These are phyloP conservation scores for Rubia occidens DNA, from an alignment of 305 asterid species.

Conservation along the genomic window DNA sequence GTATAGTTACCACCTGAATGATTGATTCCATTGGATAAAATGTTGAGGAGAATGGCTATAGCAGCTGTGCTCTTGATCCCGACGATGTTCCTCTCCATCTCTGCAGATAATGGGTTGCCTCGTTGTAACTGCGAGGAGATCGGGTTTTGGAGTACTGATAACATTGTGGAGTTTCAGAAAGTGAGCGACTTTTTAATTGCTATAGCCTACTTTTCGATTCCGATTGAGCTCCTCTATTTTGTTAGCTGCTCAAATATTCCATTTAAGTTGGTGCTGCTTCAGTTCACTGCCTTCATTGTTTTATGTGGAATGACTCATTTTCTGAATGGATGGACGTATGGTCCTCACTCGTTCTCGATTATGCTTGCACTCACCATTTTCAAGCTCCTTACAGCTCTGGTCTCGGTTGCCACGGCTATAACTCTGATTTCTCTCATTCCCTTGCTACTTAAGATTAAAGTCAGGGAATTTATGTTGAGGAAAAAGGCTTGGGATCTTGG, in stretches of 20 bases:
- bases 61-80: slow-evolving; percentile 40
- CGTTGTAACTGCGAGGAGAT: slow-evolving; percentile 81
- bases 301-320: slow-evolving; percentile 96
- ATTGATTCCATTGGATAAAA: slow-evolving; percentile 36
- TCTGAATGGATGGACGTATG: slow-evolving; percentile 90
- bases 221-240: slow-evolving; percentile 83
- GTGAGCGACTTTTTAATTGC: slow-evolving; percentile 91
- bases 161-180: slow-evolving; percentile 68
- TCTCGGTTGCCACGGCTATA: slow-evolving; percentile 89
- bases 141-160: slow-evolving; percentile 73
- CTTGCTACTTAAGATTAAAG: slow-evolving; percentile 67
- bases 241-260: slow-evolving; percentile 83
- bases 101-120: slow-evolving; percentile 48
- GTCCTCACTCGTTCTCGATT: slow-evolving; percentile 82
- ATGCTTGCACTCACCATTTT: slow-evolving; percentile 83
- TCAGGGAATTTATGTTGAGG: slow-evolving; percentile 70
- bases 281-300: slow-evolving; percentile 82
- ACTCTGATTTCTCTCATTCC: slow-evolving; percentile 79
- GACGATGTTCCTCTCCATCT: slow-evolving; percentile 29
- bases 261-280: slow-evolving; percentile 87
- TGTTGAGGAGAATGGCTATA: slow-evolving; percentile 40
- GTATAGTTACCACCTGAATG: slow-evolving; percentile 27
- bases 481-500: slow-evolving; percentile 93
- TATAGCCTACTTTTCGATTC: slow-evolving; percentile 91
- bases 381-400: slow-evolving; percentile 85